Evolutionary conservation across 108 stramenopile species (phyloP).

Genomic region (Pseudonitzschia multiseries): DNA sequence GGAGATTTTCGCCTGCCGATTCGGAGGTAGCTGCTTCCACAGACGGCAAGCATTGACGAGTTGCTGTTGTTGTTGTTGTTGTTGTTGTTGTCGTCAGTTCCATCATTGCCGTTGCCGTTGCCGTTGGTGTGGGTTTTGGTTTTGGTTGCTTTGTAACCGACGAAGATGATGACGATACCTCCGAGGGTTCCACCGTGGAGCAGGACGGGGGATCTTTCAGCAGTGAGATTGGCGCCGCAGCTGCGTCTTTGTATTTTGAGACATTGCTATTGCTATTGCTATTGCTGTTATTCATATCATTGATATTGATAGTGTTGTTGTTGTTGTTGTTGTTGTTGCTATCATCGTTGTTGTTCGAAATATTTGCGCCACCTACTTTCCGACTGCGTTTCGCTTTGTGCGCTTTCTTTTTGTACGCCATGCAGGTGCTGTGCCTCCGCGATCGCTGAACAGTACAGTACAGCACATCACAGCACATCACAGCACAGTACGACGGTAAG

Average conservation of each 20-base stretch:
- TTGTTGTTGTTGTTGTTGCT: slow-evolving; percentile 13
- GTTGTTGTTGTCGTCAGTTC: background rate
- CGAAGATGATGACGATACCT: background rate
- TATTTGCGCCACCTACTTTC: background rate
- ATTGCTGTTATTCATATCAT: slow-evolving; percentile 14
- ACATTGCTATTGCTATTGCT: background rate
- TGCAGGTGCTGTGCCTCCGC: slow-evolving; percentile 21
- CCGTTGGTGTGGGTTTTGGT: background rate
- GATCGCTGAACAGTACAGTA: slow-evolving; percentile 26
- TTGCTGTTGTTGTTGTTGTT: no score
- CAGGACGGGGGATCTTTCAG: slow-evolving; percentile 4
- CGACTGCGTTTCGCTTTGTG: slow-evolving; percentile 5
- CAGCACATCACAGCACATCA: background rate
- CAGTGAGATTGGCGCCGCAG: background rate
- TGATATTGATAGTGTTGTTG: background rate
- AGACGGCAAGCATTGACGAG: no score
- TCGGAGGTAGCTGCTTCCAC: background rate
- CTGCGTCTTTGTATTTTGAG: background rate
- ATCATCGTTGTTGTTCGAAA: background rate
- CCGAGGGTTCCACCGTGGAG: background rate
- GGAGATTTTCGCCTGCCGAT: background rate
- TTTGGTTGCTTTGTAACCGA: background rate
- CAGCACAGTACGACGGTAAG: no score
- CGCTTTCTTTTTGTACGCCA: slow-evolving; percentile 13
- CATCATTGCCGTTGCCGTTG: background rate